phyloP scores from a whole-genome alignment of 2,329 filamentous ascomycete genomes.

The Alternaria consortialis region DNA sequence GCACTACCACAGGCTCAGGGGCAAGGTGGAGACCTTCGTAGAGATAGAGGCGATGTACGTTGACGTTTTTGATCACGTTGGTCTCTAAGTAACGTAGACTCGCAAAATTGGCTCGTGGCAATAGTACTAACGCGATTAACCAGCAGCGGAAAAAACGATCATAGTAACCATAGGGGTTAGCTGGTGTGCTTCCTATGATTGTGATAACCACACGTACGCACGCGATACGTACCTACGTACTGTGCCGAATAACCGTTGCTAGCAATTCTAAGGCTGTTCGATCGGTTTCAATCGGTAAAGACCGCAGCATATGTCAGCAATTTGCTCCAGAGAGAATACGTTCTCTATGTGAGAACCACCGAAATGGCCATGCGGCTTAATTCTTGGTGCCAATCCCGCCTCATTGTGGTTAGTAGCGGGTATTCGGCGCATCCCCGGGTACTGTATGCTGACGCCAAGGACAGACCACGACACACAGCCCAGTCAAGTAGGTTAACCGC shows the following conservation, averaged over 20 bases:
- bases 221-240: not conserved
- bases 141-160: not conserved
- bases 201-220: not conserved
- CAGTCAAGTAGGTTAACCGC: not conserved
- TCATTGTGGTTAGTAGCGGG: not conserved
- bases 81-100: not conserved
- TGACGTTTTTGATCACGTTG: not conserved
- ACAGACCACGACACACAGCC: not conserved
- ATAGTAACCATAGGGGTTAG: not conserved
- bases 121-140: not conserved
- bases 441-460: slow-evolving; percentile 1
- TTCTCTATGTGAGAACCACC: not conserved
- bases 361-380: not conserved
- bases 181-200: not conserved
- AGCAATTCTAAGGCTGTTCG: not conserved
- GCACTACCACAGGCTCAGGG: not conserved
- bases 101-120: not conserved
- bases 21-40: not conserved
- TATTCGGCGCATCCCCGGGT: not conserved
- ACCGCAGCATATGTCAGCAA: not conserved
- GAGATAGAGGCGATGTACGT: not conserved
- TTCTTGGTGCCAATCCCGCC: not conserved
- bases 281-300: not conserved
- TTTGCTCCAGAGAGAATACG: not conserved
- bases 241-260: not conserved